phyloP scores from a whole-genome alignment of 1,139 yeast genomes.

The Sugiyamaella paludigena region DNA sequence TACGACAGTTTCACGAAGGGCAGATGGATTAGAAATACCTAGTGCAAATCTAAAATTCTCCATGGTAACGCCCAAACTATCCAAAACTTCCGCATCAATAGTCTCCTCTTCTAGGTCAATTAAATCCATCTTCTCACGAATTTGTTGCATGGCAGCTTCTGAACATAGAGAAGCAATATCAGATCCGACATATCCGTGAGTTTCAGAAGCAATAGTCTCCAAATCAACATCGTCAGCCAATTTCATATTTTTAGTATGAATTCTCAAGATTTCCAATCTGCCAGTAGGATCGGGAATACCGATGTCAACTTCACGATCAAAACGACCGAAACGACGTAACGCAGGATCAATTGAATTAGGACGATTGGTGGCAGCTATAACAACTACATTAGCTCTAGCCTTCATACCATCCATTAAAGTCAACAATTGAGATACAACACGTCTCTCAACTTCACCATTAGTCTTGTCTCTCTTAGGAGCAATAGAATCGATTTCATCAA shows the following conservation, averaged over 20 bases:
- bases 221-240: slow-evolving; percentile 91
- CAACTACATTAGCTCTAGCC: slow-evolving; percentile 95
- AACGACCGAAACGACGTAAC: slow-evolving; percentile 96
- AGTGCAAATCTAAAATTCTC: slow-evolving; percentile 97
- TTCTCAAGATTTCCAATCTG: slow-evolving; percentile 90
- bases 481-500: slow-evolving; percentile 97
- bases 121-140: slow-evolving; percentile 98
- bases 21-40: slow-evolving; percentile 98
- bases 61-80: slow-evolving; percentile 97
- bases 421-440: slow-evolving; percentile 95
- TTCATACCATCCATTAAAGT: slow-evolving; percentile 99
- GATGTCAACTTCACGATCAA: slow-evolving; percentile 97
- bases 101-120: slow-evolving; percentile 97
- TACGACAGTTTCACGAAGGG: slow-evolving; percentile 98
- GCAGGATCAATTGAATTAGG: slow-evolving; percentile 99
- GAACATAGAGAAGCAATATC: slow-evolving; percentile 92
- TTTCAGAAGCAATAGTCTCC: slow-evolving; percentile 84
- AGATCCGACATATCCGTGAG: slow-evolving; percentile 99
- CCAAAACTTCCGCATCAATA: slow-evolving; percentile 95
- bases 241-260: slow-evolving; percentile 96
- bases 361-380: slow-evolving; percentile 93
- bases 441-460: slow-evolving; percentile 97
- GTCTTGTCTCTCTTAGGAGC: slow-evolving; percentile 99
- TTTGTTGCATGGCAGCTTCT: slow-evolving; percentile 98
- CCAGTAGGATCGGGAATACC: slow-evolving; percentile 99